Base-by-base conservation (phyloP, 768 basidiomycete species). In the Asterophora lycoperdoides region DNA sequence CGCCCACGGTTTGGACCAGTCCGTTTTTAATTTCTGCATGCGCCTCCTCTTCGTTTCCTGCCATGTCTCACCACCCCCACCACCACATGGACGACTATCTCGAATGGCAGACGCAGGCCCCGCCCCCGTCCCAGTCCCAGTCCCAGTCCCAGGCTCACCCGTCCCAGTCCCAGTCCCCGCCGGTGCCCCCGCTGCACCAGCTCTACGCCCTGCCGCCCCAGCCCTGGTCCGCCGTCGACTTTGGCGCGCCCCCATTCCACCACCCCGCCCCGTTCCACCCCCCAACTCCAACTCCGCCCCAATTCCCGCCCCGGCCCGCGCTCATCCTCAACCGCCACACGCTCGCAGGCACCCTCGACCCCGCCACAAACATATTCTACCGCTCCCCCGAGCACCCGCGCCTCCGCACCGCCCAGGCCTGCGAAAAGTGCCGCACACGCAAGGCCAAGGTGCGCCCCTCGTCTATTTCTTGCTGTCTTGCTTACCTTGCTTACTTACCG, bases 371-470 rank as follows among this genome's bases (percentile, higher is more conserved):
- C n/a, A 76, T 84, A 36, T 84, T 83, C 58, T 82, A 83, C 62
- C 76, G 74, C 13, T 76, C 79, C 0, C 75, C 80, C 1, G 82
- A 85, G 54, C 80, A 83, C 48, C 77, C 83, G 1, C 75, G 84
- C 0, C 65, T 84, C 26, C 76, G 86, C 42, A 88, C 86, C 0
- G 79, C 81, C 0, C 85, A 87, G 58, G 85, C 85, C 3, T 89
- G 86, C 64, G 81, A 87, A 58, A 84, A 84, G 60, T 88, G 86
- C 61, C 76, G 86, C 11, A 72, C 72, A 1, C 68, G 85, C 42
- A 89, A 88, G 63, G 85, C 83, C 26, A 89, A 89, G 75, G 86
- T 86, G 55, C 34, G 19, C n/a, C n/a, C n/a, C n/a, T 23, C 6
- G 23, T 23, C 40, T 37, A n/a, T 41, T 48, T 44, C 48, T 40